These are phyloP conservation scores for Hyaloscypha variabilis DNA, from an alignment of 495 filamentous ascomycete genomes.

Conservation along the genomic window DNA sequence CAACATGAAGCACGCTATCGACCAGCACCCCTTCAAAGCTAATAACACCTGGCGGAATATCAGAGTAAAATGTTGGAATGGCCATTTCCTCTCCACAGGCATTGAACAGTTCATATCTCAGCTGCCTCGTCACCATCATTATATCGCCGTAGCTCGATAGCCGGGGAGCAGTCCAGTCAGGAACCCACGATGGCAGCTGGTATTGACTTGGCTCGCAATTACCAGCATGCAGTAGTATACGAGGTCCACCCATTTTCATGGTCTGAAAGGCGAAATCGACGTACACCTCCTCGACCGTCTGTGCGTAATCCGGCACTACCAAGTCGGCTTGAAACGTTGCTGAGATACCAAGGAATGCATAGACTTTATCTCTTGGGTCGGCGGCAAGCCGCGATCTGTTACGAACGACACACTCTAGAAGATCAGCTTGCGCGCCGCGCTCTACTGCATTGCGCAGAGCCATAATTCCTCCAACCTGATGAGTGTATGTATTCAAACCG, in stretches of 20 bases:
- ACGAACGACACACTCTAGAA: not conserved
- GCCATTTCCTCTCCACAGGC: not conserved
- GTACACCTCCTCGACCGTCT: not conserved
- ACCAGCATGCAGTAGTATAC: not conserved
- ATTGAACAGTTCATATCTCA: not conserved
- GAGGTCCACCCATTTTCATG: not conserved
- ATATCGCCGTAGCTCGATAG: not conserved
- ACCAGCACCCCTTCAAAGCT: not conserved
- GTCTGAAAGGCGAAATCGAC: not conserved
- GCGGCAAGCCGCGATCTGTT: not conserved
- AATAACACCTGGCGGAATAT: not conserved
- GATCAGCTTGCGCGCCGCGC: not conserved
- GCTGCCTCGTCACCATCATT: not conserved
- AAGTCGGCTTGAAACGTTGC: not conserved
- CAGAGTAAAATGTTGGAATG: not conserved
- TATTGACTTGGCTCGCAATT: not conserved
- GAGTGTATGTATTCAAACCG: not conserved
- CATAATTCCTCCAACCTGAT: not conserved
- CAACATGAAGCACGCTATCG: not conserved
- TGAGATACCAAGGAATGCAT: constrained; percentile 1
- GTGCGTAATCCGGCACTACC: not conserved
- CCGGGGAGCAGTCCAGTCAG: not conserved
- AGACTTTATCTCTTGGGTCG: not conserved
- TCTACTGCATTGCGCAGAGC: not conserved
- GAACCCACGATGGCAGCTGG: too few relatives aligned